Percentiles rank a stretch among this genome's conserved stretches.
Conservation (phyloP, 192 early-diverging fungal genomes). For the Kappamyces sp. region DNA sequence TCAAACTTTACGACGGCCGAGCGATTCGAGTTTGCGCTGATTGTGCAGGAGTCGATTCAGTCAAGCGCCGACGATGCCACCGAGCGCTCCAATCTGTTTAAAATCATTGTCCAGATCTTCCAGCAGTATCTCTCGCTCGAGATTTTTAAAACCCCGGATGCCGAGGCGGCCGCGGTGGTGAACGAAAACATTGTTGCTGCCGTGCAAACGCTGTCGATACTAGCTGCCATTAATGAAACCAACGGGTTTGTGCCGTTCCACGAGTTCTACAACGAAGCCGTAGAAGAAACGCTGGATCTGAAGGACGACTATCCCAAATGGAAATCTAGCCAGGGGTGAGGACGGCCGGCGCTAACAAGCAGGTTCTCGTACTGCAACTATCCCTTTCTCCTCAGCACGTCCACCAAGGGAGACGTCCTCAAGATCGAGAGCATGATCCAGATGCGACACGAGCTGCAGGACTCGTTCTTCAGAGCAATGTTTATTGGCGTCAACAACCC, state of each 20-base stretch:
- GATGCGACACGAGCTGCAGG: conserved; percentile 45
- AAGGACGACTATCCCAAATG: conserved; percentile 43
- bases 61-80: not conserved
- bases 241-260: conserved; percentile 31
- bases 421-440: conserved; percentile 42
- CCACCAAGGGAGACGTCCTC: conserved; percentile 37
- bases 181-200: conserved; percentile 12
- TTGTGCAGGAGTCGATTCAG: conserved; percentile 18
- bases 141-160: conserved; percentile 3
- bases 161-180: not conserved
- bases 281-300: conserved; percentile 35
- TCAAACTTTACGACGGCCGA: not conserved
- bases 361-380: conserved; percentile 37
- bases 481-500: conserved; percentile 48
- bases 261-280: conserved; percentile 41
- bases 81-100: conserved; percentile 13
- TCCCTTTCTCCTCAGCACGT: conserved; percentile 32
- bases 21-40: conserved; percentile 12
- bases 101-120: conserved; percentile 16
- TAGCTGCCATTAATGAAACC: conserved; percentile 38
- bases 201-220: conserved; percentile 12
- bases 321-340: conserved; percentile 33
- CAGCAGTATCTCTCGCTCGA: conserved; percentile 19
- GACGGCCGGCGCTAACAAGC: not conserved
- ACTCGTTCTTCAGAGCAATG: conserved; percentile 46